A percentile compares a stretch with the other conserved stretches of the same genome.
Conservation (phyloP, 2,329 filamentous ascomycete genomes). For the Amesomyces nigricolor region DNA sequence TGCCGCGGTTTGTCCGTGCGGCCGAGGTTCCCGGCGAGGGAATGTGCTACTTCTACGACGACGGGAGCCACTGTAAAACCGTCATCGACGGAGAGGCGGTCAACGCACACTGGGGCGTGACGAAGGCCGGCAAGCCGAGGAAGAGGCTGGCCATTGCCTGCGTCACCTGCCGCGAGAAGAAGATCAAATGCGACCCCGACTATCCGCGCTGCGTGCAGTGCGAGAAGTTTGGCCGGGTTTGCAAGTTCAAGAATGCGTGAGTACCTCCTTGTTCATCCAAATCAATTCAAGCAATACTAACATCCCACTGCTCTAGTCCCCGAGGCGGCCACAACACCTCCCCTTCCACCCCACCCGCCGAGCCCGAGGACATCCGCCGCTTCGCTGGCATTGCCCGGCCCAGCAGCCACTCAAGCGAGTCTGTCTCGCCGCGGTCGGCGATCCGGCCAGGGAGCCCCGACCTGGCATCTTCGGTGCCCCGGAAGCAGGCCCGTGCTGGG, state of each 20-base stretch:
- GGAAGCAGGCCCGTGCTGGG: slow-evolving; percentile 46
- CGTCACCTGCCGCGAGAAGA: slow-evolving; percentile 89
- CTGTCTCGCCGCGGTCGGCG: slow-evolving; percentile 43
- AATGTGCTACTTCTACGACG: slow-evolving; percentile 79
- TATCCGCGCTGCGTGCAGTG: slow-evolving; percentile 85
- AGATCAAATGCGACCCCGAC: slow-evolving; percentile 93
- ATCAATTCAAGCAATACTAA: neutral
- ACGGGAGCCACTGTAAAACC: slow-evolving; percentile 75
- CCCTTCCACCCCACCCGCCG: slow-evolving; percentile 47
- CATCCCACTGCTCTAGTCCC: slow-evolving; percentile 36
- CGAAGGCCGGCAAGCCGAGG: slow-evolving; percentile 87
- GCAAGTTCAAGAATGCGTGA: slow-evolving; percentile 82
- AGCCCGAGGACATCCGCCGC: slow-evolving; percentile 43
- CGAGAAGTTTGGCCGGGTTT: slow-evolving; percentile 80
- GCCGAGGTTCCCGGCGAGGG: slow-evolving; percentile 71
- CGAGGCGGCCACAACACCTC: slow-evolving; percentile 54
- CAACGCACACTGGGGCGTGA: slow-evolving; percentile 89
- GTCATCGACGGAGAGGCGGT: slow-evolving; percentile 80
- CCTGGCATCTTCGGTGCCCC: slow-evolving; percentile 30
- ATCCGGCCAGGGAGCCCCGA: slow-evolving; percentile 31
- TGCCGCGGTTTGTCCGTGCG: slow-evolving; percentile 59
- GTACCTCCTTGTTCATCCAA: slow-evolving; percentile 33
- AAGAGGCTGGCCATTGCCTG: slow-evolving; percentile 91
- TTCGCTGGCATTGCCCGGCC: slow-evolving; percentile 32
- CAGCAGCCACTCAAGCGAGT: slow-evolving; percentile 42